Conservation (phyloP, 768 basidiomycete genomes). For the Cystobasidium ongulense region DNA sequence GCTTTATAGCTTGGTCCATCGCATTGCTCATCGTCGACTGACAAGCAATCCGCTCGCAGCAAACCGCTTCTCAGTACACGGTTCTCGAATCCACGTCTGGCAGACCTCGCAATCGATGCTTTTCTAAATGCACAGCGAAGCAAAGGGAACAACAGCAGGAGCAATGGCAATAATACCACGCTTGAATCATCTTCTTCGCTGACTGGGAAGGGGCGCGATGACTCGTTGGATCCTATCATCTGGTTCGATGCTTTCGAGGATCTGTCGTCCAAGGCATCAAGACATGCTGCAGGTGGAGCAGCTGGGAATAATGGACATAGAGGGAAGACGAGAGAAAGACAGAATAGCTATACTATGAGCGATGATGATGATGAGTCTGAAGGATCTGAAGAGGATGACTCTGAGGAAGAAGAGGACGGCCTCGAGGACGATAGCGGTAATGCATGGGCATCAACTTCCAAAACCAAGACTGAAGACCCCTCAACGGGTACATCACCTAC, state of each 20-base stretch:
- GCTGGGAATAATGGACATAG: not conserved
- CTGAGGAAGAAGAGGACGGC: not conserved
- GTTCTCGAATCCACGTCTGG: not conserved
- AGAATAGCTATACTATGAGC: conserved; percentile 9
- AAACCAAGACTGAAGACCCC: not conserved
- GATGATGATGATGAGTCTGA: not conserved
- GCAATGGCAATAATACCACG: not conserved
- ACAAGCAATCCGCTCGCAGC: not conserved
- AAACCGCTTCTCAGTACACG: conserved; percentile 11
- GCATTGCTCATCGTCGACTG: not conserved
- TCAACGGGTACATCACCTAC: not conserved
- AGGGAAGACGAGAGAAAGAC: not conserved
- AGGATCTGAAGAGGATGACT: conserved; percentile 8
- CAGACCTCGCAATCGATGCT: conserved; percentile 17
- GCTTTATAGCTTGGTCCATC: not conserved
- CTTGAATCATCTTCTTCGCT: too few relatives aligned
- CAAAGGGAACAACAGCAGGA: not conserved
- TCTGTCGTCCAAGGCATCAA: not conserved
- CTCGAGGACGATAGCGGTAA: not conserved
- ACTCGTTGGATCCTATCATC: conserved; percentile 12
- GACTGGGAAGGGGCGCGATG: not conserved
- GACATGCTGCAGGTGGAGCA: not conserved
- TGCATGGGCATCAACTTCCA: not conserved
- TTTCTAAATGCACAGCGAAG: not conserved
- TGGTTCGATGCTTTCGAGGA: conserved; percentile 18